These are phyloP conservation scores for Metarhizium rileyi DNA, from an alignment of 2,329 filamentous ascomycete species.

Conservation along the genomic window DNA sequence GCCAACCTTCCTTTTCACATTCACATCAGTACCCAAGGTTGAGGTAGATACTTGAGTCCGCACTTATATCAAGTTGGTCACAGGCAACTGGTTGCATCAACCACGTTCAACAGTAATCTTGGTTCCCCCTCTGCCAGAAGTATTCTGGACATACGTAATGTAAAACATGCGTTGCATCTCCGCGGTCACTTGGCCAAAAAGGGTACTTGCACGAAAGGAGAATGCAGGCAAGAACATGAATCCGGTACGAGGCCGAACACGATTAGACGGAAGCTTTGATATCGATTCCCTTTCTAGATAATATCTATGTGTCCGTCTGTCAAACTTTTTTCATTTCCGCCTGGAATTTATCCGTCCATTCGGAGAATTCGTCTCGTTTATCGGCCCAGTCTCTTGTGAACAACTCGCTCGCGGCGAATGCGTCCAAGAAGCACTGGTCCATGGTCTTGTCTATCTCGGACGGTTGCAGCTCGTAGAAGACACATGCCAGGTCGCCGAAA, in stretches of 20 bases:
- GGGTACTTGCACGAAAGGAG: too few relatives aligned
- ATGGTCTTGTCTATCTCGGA: constrained; percentile 48
- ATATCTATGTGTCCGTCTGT: neutral
- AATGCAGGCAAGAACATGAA: too few relatives aligned
- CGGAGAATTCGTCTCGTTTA: constrained; percentile 63
- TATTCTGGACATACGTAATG: too few relatives aligned
- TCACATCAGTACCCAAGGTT: too few relatives aligned
- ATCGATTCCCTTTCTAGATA: neutral
- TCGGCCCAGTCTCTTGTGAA: constrained; percentile 53
- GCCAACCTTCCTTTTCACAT: too few relatives aligned
- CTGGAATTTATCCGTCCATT: constrained; percentile 58
- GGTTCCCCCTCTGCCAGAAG: neutral
- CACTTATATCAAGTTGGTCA: too few relatives aligned
- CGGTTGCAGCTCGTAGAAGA: constrained; percentile 62
- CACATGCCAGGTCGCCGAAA: constrained; percentile 60
- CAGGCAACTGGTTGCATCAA: neutral
- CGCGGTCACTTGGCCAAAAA: too few relatives aligned
- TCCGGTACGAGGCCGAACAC: neutral
- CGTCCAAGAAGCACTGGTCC: constrained; percentile 49
- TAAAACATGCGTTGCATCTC: too few relatives aligned
- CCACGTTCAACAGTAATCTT: neutral
- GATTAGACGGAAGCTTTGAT: neutral
- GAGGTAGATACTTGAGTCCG: too few relatives aligned
- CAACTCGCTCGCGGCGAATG: constrained; percentile 45
- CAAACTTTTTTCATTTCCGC: constrained; percentile 37